Base-by-base conservation (phyloP, 108 stramenopile species). In the Licmophora abbreviata region DNA sequence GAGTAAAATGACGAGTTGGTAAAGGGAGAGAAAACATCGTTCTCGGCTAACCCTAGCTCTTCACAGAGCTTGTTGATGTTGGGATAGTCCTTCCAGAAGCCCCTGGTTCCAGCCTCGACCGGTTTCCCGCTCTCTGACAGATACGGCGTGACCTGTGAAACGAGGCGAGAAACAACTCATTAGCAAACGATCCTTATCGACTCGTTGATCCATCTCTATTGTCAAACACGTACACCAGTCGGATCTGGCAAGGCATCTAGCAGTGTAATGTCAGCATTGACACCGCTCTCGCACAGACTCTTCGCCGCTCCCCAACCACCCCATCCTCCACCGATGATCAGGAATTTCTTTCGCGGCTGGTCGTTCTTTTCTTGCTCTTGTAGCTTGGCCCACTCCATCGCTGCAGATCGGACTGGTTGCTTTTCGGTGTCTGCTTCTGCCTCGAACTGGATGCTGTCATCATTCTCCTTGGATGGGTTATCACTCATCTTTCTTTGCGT, bases 41-140 rank as follows among this genome's bases (percentile, higher is more conserved):
- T 48, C 54, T 88, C 77, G 1, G 57, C 37, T 2, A 96, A 36
- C 31, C 63, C 68, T 23, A 94, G 52, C 54, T 83, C 57, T 20
- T 64, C 68, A 42, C 85, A 85, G 11, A 96, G 64, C 1, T 45
- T 48, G 38, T 94, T 79, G 37, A 96, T 93, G 58, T 96, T 96
- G 18, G 95, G 95, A 65, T 96, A 96, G 42, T 94, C 93, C 67
- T 89, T 88, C 93, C 93, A 96, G 50, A 96, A 93, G 17, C 95
- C 95, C 37, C 91, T 65, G 23, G 81, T 88, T 29, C 94, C 94
- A 33, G 81, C 76, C 48, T 90, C 85, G 11, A 90, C 88, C 8
- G 83, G 88, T 59, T 89, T 91, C 6, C 83, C 83, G 0, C 68
- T 76, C 22, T 58, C 42, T 8, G 82, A 81, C n/a, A 84, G 54